Evolutionary conservation across 2,329 filamentous ascomycete species (phyloP).

Genomic region (Verticillium zaregamsianum): DNA sequence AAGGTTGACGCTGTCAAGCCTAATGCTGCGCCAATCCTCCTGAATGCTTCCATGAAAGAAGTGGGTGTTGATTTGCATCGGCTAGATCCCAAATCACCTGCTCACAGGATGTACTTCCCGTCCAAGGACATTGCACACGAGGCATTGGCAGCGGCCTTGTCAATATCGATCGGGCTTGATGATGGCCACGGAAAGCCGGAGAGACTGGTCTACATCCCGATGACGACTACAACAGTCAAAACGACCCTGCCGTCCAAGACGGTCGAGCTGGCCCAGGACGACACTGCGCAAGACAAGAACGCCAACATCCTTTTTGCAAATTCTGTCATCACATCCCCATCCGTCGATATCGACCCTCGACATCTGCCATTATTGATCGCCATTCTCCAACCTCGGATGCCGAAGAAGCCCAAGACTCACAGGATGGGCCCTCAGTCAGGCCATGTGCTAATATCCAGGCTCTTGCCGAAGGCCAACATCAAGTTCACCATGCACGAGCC

Average conservation of each 20-base stretch:
- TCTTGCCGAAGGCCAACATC: constrained; percentile 88
- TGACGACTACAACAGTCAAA: constrained; percentile 93
- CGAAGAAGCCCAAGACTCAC: constrained; percentile 24
- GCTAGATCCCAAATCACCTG: constrained; percentile 85
- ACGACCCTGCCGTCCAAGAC: constrained; percentile 95
- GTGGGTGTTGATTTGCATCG: constrained; percentile 89
- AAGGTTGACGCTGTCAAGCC: constrained; percentile 66
- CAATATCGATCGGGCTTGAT: constrained; percentile 86
- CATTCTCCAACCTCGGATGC: constrained; percentile 55
- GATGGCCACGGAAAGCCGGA: constrained; percentile 84
- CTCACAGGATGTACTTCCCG: constrained; percentile 98
- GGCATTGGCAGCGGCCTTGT: constrained; percentile 85
- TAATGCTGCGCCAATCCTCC: constrained; percentile 65
- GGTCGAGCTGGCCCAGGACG: constrained; percentile 70
- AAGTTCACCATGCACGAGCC: constrained; percentile 97
- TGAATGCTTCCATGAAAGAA: constrained; percentile 94
- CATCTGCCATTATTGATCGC: constrained; percentile 83
- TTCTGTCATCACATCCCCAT: constrained; percentile 91
- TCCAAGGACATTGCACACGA: constrained; percentile 91
- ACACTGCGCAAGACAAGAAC: constrained; percentile 69
- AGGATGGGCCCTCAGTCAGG: constrained; percentile 32
- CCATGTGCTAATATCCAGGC: constrained; percentile 76
- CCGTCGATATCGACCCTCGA: constrained; percentile 85
- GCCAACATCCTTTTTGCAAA: constrained; percentile 96
- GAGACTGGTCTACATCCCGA: constrained; percentile 86